These are phyloP conservation scores for Curvularia sp. DNA, from an alignment of 2,329 filamentous ascomycete species.

Conservation along the genomic window DNA sequence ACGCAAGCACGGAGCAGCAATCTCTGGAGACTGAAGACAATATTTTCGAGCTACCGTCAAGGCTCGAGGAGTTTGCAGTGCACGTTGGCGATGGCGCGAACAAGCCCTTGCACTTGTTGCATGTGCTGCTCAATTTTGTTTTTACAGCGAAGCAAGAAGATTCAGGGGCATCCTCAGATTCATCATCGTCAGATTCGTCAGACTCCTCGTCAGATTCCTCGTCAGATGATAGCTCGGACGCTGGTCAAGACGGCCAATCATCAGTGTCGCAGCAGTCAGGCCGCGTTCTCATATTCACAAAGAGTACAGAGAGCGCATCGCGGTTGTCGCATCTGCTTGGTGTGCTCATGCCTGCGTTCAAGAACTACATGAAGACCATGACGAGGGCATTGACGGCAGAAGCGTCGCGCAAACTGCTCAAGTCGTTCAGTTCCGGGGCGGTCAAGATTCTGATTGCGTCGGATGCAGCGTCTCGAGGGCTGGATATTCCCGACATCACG, in stretches of 20 bases:
- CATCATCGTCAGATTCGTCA: background rate
- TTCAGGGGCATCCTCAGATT: constrained; percentile 13
- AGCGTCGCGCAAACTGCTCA: constrained; percentile 70
- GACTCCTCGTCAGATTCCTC: background rate
- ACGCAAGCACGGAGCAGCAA: constrained; percentile 43
- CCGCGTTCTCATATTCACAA: constrained; percentile 80
- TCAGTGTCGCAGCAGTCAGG: constrained; percentile 33
- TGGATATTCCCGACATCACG: constrained; percentile 79
- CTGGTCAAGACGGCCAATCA: constrained; percentile 2
- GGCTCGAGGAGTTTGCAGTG: constrained; percentile 57
- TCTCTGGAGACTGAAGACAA: constrained; percentile 41
- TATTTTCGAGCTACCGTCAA: constrained; percentile 64
- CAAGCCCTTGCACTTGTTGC: constrained; percentile 81
- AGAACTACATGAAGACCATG: constrained; percentile 69
- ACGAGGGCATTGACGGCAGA: constrained; percentile 80
- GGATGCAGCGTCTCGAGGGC: constrained; percentile 89
- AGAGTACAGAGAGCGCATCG: constrained; percentile 86
- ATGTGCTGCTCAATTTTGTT: constrained; percentile 69
- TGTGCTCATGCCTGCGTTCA: constrained; percentile 68
- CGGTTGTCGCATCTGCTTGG: constrained; percentile 81
- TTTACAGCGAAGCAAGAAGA: constrained; percentile 28
- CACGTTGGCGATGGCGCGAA: constrained; percentile 60
- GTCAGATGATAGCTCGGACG: constrained; percentile 23
- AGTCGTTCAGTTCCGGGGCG: constrained; percentile 68
- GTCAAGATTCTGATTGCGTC: constrained; percentile 84